phyloP scores from a whole-genome alignment of 2,329 filamentous ascomycete species.

The Colletotrichum ledebouriae region DNA sequence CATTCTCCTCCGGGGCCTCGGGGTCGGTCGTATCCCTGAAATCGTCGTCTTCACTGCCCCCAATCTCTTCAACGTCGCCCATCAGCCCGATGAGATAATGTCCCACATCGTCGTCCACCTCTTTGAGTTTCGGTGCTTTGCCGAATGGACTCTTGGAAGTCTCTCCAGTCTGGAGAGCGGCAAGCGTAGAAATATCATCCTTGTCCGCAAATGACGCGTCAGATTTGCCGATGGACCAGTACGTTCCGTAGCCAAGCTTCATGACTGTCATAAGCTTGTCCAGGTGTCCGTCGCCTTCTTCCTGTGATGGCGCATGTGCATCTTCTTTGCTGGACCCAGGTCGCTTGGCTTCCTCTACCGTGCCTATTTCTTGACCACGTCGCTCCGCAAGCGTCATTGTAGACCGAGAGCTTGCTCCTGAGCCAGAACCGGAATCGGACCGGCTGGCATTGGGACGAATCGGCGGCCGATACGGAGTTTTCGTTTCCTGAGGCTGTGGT shows the following conservation, averaged over 20 bases:
- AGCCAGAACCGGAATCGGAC: constrained; percentile 33
- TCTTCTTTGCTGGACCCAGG: not conserved
- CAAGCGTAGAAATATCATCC: constrained; percentile 17
- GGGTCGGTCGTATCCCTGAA: constrained; percentile 50
- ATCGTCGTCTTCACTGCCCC: constrained; percentile 50
- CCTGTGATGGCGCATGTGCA: constrained; percentile 24
- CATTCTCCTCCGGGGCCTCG: constrained; percentile 55
- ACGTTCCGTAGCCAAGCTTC: constrained; percentile 76
- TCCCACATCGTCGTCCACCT: constrained; percentile 49
- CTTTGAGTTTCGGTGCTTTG: constrained; percentile 19
- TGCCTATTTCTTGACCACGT: constrained; percentile 40
- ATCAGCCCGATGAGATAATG: constrained; percentile 77
- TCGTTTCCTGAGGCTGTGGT: not conserved
- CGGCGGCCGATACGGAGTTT: constrained; percentile 5
- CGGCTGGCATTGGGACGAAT: constrained; percentile 13
- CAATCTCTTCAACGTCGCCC: constrained; percentile 69
- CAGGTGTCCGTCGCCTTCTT: constrained; percentile 56
- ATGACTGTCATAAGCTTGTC: constrained; percentile 74
- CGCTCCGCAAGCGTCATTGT: constrained; percentile 41
- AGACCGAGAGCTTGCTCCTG: constrained; percentile 31
- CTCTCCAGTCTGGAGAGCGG: constrained; percentile 15
- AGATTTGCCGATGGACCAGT: constrained; percentile 62
- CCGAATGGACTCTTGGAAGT: constrained; percentile 12
- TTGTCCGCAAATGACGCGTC: constrained; percentile 23
- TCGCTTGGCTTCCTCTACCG: constrained; percentile 35